Base-by-base conservation (phyloP, 2,329 filamentous ascomycete genomes). In the Colletotrichum truncatum region DNA sequence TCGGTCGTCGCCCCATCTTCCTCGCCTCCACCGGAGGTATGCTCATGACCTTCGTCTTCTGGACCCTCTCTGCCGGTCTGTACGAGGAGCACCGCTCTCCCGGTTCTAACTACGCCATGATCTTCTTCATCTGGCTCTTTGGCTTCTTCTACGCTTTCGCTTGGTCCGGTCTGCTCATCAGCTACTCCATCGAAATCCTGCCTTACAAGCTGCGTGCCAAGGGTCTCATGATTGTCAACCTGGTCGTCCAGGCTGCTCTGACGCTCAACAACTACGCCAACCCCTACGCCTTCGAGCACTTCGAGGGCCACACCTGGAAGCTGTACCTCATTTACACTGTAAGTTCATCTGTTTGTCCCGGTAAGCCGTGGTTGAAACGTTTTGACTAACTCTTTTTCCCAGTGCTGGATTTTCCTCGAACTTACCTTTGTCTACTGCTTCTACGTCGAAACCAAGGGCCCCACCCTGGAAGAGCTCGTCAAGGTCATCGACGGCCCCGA, bases 391-490 rank as follows among this genome's bases (percentile, higher is more conserved):
- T n/a, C 11, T 8, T 25, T 38, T 43, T 8, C 12, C 4, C 16
- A 66, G 65, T 51, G 48, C 76, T 87, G 85, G 85, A 84, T 87
- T 74, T 81, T 82, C 72, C 69, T 84, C 73, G 85, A 87, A 76
- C 75, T 88, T 57, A 77, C 74, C 71, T 85, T 86, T 73, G 82
- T 88, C 67, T 88, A 85, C 76, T 84, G 81, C 73, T 81, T 82
- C 78, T 82, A 81, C 72, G 77, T 89, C 69, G 88, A 91, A 78
- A 91, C 88, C 38, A 84, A 83, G 69, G 87, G 88, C 30, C 85
- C 86, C 2, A 90, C 88, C 16, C 87, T 91, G 34, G 88, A 91
- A 77, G 88, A 91, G 76, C 82, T 91, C 51, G 87, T 86, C 73
- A 87, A 87, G 78, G 84, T 91, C 76, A 90, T 91, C 75, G 88